Percentiles rank a stretch among this genome's conserved stretches.
phyloP scores from a whole-genome alignment of 1,139 yeast genomes.

The Zygosaccharomyces sapae region DNA sequence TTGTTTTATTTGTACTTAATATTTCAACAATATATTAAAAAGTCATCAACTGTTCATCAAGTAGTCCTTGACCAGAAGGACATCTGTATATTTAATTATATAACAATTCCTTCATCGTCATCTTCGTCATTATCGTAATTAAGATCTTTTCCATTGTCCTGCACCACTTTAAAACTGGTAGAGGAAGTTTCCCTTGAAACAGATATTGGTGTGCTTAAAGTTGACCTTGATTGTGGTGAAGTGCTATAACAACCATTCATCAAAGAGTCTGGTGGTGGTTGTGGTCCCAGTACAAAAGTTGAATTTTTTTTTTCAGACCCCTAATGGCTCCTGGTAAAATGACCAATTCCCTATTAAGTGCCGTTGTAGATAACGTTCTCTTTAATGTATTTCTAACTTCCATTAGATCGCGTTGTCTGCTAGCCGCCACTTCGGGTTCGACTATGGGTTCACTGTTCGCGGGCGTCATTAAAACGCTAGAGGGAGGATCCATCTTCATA shows the following conservation, averaged over 20 bases:
- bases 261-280: conserved; percentile 30
- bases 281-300: conserved; percentile 33
- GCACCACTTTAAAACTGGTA: conserved; percentile 12
- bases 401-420: conserved; percentile 18
- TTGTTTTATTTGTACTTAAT: conserved; percentile 4
- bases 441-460: conserved; percentile 4
- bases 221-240: conserved; percentile 31
- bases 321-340: conserved; percentile 8
- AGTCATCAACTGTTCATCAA: conserved; percentile 7
- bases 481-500: conserved; percentile 10
- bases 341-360: conserved; percentile 15
- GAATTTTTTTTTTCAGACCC: conserved; percentile 25
- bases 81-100: conserved; percentile 52
- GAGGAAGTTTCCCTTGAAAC: conserved; percentile 26
- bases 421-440: conserved; percentile 8
- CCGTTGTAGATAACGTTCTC: conserved; percentile 32
- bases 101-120: conserved; percentile 16
- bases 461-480: conserved; percentile 3
- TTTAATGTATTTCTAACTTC: conserved; percentile 28
- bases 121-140: conserved; percentile 17
- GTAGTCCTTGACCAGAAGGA: conserved; percentile 57
- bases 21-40: conserved; percentile 4
- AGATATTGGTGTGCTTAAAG: conserved; percentile 27
- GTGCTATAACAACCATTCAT: conserved; percentile 36
- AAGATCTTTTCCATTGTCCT: conserved; percentile 2